phyloP scores from a whole-genome alignment of 2,329 filamentous ascomycete genomes.

The Xylariaceae sp. region DNA sequence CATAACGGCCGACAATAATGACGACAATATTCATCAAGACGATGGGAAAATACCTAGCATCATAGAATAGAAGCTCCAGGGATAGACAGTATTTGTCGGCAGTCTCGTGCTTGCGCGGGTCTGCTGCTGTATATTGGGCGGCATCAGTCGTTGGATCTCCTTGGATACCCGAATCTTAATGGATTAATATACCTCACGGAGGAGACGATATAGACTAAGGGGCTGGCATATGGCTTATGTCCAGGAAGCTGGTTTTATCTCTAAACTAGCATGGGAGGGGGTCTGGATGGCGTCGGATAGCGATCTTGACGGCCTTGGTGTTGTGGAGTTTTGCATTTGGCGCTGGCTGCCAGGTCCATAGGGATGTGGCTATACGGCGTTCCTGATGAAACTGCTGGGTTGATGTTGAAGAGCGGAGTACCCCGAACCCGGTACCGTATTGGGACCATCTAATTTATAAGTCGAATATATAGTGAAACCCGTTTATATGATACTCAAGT shows the following conservation, averaged over 20 bases:
- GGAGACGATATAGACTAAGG: neutral
- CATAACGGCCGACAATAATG: conserved; percentile 4
- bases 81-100: conserved; percentile 1
- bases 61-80: conserved; percentile 6
- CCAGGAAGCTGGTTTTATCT: neutral
- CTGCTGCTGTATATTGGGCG: neutral
- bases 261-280: neutral
- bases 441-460: no score
- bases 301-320: neutral
- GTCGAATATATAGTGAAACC: no score
- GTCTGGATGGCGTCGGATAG: neutral
- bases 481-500: no score
- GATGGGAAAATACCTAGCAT: conserved; percentile 5
- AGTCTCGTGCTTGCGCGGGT: neutral
- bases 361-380: neutral
- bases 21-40: neutral
- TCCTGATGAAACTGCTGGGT: neutral
- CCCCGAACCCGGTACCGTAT: no score
- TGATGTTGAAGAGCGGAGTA: neutral
- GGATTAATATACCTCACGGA: neutral
- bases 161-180: neutral
- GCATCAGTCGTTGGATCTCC: neutral
- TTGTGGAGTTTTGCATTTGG: neutral
- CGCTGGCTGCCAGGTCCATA: neutral
- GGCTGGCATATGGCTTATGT: neutral